Base-by-base conservation (phyloP, 2,329 filamentous ascomycete genomes). In the Sclerotiophoma versabilis region DNA sequence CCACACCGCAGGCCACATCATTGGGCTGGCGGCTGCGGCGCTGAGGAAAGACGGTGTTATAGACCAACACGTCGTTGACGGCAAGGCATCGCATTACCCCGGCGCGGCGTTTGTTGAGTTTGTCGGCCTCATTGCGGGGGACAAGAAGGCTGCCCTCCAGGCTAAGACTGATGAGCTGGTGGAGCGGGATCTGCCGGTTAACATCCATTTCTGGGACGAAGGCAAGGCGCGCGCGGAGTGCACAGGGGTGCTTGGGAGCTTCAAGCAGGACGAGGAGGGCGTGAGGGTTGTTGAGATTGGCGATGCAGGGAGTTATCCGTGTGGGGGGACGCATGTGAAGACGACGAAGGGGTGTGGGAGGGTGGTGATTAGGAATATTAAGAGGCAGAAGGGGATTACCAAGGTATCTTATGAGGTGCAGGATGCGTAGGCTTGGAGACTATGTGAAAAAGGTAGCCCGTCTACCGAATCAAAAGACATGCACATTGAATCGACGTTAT, bases 1-100 rank as follows among this genome's bases (percentile, higher is more conserved):
- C 0, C 89, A 92, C 72, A 91, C 89, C 0, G 89, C 87, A 0
- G 89, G 89, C 27, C 89, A 92, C 63, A 83, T 91, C 3, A 81
- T 92, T 1, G 88, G 89, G 2, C 75, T 85, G 0, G 88, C 89
- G 0, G 85, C 91, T n/a, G 80, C 84, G 1, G 77, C 81, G 46
- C 79, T 89, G 0, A 73, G 85, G 79, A 82, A 57, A 17, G 14
- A 38, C 70, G 84, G 46, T 71, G 17, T 22, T 72, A 23, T 72
- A 0, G 63, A 65, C 1, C 0, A 42, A 0, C 77, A 76, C 19
- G 85, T 88, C 54, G 82, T 84, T 52, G 89, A 92, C 67, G 75
- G 85, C 11, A 92, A 92, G 71, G 89, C 89, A 0, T 86, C 83
- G 4, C 89, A 92, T 68, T 88, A 86, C 61, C 89, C 89, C 0